Base-by-base conservation (phyloP, 2,329 filamentous ascomycete species). In the Dothistroma septosporum region DNA sequence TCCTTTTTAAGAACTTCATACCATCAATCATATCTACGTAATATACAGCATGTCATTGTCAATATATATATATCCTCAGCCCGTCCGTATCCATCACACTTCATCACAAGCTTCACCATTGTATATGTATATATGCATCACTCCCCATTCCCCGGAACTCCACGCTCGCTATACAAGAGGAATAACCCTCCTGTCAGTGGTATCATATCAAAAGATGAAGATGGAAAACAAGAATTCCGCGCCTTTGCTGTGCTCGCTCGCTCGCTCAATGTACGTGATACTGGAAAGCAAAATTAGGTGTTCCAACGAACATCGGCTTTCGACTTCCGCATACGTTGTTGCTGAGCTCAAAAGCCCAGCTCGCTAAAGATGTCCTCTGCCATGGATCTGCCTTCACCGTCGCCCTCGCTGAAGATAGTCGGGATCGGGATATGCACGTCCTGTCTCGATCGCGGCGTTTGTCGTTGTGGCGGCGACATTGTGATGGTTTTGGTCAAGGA, bases 321-420 rank as follows among this genome's bases (percentile, higher is more conserved):
- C 53, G 32, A 55, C 41, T 41, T 22, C 24, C 16, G 8, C 8
- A 44, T 2, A 44, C 19, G n/a, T 44, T 44, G 14, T n/a, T 24
- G 28, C 28, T 35, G 24, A 52, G 52, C 64, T 68, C 7, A 61
- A 60, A 70, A 74, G 11, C 69, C 69, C 41, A 74, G 62, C 61
- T 74, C 72, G 57, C 60, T 64, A 60, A 72, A 71, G 31, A 73
- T 69, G 7, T 66, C 65, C 12, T 72, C 67, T 9, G 63, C 62
- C 56, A 72, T 61, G 49, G 64, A 66, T 16, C 37, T 50, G 31
- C 58, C 61, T 41, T 63, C 58, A 49, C 60, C 55, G 37, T 47
- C 49, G 41, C 54, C 55, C 37, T 47, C 49, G 41, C 54, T 47
- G 52, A 61, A 55, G 19, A 61, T 41, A n/a, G 49, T 35, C 24